Evolutionary conservation across 139 green algal genomes (phyloP), one percentile per base, ranked within the genome.

Genomic region (Coelastrella sp.): DNA sequence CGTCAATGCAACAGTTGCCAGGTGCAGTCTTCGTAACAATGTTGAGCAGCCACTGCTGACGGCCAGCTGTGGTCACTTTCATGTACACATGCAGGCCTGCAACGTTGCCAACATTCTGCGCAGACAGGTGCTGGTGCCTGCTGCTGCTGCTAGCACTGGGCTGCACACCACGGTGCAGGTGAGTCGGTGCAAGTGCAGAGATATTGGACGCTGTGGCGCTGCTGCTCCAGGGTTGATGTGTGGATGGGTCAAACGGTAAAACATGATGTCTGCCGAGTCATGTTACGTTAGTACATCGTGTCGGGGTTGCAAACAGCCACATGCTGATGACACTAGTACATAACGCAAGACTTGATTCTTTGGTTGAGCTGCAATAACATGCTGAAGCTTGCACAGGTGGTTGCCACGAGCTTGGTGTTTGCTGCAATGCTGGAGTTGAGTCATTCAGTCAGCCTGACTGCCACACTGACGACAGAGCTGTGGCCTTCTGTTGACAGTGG

Each of bases 401-500:
- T 85, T 45, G 34, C n/a, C 37, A 59, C 88, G 72, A 51, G 41
- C 1, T 51, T 84, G 63, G 87, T 88, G 32, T 83, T 87, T 21
- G 86, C 78, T 32, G 40, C 43, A 35, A 79, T 81, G 64, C 53
- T 91, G 62, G 87, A 91, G 79, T 9, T 30, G 40, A 87, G 64
- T 66, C 84, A 88, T 79, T 37, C 41, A 6, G 41, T 91, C 37
- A 82, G 69, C 51, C 78, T 91, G 8, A 30, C 21, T 30, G 53
- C 41, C 21, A 43, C 30, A 9, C 45, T 91, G n/a, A 45, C 17
- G 21, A 64, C 37, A 17, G 79, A 89, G 83, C 72, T 91, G 15
- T 87, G 72, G 83, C 72, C 63, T 7, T 37, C 32, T 38, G 9
- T 87, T 5, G 84, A 91, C 17, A 69, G 83, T 88, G 63, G 25